Percentiles rank a stretch among this genome's conserved stretches.
phyloP scores from a whole-genome alignment of 192 early-diverging fungal genomes.

The Coemansia sp. region DNA sequence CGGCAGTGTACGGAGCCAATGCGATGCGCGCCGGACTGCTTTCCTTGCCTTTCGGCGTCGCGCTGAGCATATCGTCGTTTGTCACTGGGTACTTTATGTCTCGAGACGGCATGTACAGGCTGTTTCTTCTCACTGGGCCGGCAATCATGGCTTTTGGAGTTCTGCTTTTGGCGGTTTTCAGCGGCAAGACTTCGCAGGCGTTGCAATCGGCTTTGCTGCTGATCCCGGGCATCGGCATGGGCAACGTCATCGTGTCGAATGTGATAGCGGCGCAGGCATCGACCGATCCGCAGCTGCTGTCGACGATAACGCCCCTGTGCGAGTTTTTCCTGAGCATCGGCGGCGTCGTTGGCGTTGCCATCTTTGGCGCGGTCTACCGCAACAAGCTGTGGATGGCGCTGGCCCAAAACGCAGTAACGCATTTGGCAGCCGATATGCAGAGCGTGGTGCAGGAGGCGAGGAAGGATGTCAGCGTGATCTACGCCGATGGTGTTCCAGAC shows the following conservation, averaged over 20 bases:
- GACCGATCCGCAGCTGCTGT: conserved; percentile 59
- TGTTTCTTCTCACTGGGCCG: conserved; percentile 65
- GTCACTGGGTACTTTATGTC: conserved; percentile 65
- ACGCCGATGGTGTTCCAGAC: conserved; percentile 32
- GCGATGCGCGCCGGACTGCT: conserved; percentile 78
- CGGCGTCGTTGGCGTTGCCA: conserved; percentile 61
- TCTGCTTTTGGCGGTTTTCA: conserved; percentile 58
- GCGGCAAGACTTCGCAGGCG: conserved; percentile 44
- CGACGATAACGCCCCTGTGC: conserved; percentile 64
- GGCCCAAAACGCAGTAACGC: conserved; percentile 12
- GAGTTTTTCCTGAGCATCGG: conserved; percentile 70
- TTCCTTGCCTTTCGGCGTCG: conserved; percentile 71
- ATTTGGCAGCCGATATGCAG: conserved; percentile 33
- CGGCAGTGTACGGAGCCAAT: conserved; percentile 66
- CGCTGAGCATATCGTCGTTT: conserved; percentile 66
- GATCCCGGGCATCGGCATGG: conserved; percentile 72
- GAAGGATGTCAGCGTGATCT: conserved; percentile 46
- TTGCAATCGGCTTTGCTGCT: conserved; percentile 61
- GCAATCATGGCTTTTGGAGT: conserved; percentile 62
- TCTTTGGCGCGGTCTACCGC: conserved; percentile 61
- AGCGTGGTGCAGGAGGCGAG: conserved; percentile 54
- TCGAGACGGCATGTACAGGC: conserved; percentile 56
- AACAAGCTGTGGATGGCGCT: conserved; percentile 56
- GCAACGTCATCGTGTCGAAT: conserved; percentile 69
- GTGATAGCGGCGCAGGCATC: conserved; percentile 70